Base-by-base conservation (phyloP, 768 basidiomycete genomes). In the Astraeus odoratus region DNA sequence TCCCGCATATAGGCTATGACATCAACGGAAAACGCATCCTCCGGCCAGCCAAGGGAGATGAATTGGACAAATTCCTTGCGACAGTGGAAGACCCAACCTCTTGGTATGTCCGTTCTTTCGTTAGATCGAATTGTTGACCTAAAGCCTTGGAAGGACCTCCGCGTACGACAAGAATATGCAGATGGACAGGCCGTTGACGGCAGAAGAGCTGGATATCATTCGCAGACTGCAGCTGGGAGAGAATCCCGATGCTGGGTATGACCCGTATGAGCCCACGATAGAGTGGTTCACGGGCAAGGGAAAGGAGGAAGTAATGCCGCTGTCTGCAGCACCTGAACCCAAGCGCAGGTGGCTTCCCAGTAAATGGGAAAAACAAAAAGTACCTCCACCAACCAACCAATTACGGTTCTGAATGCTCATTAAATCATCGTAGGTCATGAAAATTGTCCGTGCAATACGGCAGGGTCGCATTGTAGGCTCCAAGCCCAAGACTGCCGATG, bases 311-410 rank as follows among this genome's bases (percentile, higher is more conserved):
- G 68, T 84, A 18, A 97, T 93, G 92, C 96, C 96, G 19, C 65
- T 99, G 12, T 88, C 85, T 9, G 80, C 81, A 24, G 86, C 87
- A 22, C 90, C 93, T 2, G 93, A 98, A 61, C 96, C 96, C 16
- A 99, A 99, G 67, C 78, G 91, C 43, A 78, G 96, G 38, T 99
- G 94, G 83, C 77, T 97, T 10, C 91, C 94, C 12, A 95, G 91
- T 68, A 98, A 94, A 71, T 99, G 96, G 96, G 96, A 98, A 68
- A 97, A 96, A 67, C 83, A 96, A 75, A 99, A 99, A 80, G 94
- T 91, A 57, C 43, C 61, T 29, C 15, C 12, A 27, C 36, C 15
- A 26, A 39, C 20, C 25, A 8, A n/a, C n/a, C n/a, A 3, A 25
- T 27, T 16, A 34, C 22, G 29, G 9, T 27, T 41, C 30, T 33